Conservation (phyloP, 352 stramenopile species). For the Aphanomyces stellatus region DNA sequence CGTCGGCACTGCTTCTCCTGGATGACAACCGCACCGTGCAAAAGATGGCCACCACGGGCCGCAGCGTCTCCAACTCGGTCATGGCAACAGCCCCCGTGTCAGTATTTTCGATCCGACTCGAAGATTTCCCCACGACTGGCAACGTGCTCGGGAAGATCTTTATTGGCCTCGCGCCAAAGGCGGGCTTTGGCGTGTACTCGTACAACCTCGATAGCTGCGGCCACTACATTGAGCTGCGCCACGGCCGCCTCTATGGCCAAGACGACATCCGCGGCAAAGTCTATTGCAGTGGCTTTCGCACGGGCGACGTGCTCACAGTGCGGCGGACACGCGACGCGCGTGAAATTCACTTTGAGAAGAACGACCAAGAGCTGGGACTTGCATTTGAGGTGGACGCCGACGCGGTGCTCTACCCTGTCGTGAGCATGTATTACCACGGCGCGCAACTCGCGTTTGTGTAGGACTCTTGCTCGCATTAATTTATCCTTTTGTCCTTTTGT, state of each 20-base stretch:
- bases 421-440: slow-evolving; percentile 1
- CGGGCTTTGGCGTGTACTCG: slow-evolving; percentile 12
- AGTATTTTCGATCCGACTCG: not conserved
- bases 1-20: not conserved
- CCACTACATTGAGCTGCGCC: slow-evolving; percentile 14
- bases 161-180: not conserved
- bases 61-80: not conserved
- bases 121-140: not conserved
- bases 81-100: not conserved
- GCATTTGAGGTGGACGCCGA: not conserved
- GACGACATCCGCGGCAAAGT: not conserved
- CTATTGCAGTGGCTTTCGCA: not conserved
- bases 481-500: too few species aligned
- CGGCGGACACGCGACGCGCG: not conserved
- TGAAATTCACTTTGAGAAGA: slow-evolving; percentile 12
- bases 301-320: slow-evolving; percentile 6
- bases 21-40: not conserved
- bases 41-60: not conserved
- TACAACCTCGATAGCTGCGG: not conserved
- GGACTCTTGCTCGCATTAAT: too few species aligned
- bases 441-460: not conserved
- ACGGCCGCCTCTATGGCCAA: not conserved
- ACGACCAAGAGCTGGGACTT: slow-evolving; percentile 4
- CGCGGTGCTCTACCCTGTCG: not conserved
- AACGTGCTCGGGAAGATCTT: slow-evolving; percentile 14